Percentiles rank a stretch among this genome's conserved stretches.
Evolutionary conservation across 2,329 filamentous ascomycete genomes (phyloP).

Genomic region (Aspergillus niger): DNA sequence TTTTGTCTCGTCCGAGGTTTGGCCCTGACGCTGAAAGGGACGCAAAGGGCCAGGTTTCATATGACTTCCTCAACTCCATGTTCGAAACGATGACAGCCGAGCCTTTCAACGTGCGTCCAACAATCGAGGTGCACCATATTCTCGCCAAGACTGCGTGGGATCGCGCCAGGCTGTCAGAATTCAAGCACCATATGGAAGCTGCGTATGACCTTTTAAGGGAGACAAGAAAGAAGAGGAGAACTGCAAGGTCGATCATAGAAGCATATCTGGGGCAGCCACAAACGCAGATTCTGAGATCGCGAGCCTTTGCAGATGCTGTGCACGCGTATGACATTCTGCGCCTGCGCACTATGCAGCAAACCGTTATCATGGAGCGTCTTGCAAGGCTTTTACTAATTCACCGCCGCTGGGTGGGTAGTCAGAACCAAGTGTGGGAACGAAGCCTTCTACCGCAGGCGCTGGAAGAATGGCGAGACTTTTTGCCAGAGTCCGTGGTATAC

Average conservation of each 20-base stretch:
- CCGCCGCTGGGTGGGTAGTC: conserved; percentile 20
- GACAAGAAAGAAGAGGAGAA: conserved; percentile 30
- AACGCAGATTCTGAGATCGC: conserved; percentile 23
- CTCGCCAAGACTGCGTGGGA: conserved; percentile 34
- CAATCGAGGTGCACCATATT: conserved; percentile 56
- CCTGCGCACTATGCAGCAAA: conserved; percentile 33
- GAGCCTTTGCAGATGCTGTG: conserved; percentile 33
- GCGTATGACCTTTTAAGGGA: conserved; percentile 35
- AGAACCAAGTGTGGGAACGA: conserved; percentile 33
- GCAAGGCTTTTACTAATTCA: conserved; percentile 25
- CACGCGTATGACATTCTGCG: conserved; percentile 37
- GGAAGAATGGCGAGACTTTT: conserved; percentile 52
- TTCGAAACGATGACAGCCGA: conserved; percentile 61
- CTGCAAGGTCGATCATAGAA: conserved; percentile 29
- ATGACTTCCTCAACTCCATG: conserved; percentile 53
- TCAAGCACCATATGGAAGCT: conserved; percentile 29
- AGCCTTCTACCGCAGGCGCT: conserved; percentile 47
- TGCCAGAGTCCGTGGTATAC: conserved; percentile 45
- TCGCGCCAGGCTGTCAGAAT: conserved; percentile 21
- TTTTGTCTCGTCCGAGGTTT: conserved; percentile 53
- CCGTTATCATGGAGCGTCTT: conserved; percentile 25
- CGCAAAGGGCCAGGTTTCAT: conserved; percentile 38
- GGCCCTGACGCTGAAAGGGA: conserved; percentile 30
- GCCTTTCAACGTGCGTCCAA: conserved; percentile 61
- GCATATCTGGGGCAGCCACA: conserved; percentile 23